Percentiles rank a stretch among this genome's conserved stretches.
These are phyloP conservation scores for Penicillium verhagenii DNA, from an alignment of 495 filamentous ascomycete genomes.

Conservation along the genomic window DNA sequence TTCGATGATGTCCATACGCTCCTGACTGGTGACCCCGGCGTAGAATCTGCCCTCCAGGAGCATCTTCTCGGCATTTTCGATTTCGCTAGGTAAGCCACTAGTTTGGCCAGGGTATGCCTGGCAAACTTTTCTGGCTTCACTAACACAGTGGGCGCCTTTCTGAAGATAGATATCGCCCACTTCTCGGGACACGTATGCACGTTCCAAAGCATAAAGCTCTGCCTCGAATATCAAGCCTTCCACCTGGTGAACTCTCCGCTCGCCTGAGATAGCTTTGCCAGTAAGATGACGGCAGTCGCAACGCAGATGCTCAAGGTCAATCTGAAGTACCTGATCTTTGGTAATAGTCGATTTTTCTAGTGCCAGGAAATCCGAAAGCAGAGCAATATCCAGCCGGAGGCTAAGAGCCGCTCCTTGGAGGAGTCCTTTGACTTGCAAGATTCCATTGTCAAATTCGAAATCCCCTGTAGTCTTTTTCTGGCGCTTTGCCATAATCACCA, in stretches of 20 bases:
- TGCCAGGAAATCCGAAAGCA: conserved; percentile 54
- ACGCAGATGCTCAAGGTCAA: neutral
- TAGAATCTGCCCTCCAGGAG: neutral
- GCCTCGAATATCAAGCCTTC: conserved; percentile 37
- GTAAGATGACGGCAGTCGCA: neutral
- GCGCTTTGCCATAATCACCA: conserved; percentile 29
- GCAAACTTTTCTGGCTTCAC: neutral
- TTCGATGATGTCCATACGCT: neutral
- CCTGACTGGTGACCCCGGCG: neutral
- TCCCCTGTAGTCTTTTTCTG: conserved; percentile 32
- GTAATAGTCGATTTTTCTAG: neutral
- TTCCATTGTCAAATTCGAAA: conserved; percentile 42
- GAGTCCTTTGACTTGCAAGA: conserved; percentile 46
- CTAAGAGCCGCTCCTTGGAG: conserved; percentile 51
- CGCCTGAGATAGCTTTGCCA: neutral
- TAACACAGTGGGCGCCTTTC: neutral
- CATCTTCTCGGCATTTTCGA: neutral
- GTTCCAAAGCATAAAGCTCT: conserved; percentile 38
- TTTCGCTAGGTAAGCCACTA: neutral
- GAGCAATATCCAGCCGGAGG: conserved; percentile 53
- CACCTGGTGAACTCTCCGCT: conserved; percentile 18
- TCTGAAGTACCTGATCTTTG: neutral
- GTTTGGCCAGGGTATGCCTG: neutral
- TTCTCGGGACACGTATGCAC: neutral
- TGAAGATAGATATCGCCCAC: conserved; percentile 3